Conservation (phyloP, 2,329 filamentous ascomycete genomes). For the Pezicula rhizophila region DNA sequence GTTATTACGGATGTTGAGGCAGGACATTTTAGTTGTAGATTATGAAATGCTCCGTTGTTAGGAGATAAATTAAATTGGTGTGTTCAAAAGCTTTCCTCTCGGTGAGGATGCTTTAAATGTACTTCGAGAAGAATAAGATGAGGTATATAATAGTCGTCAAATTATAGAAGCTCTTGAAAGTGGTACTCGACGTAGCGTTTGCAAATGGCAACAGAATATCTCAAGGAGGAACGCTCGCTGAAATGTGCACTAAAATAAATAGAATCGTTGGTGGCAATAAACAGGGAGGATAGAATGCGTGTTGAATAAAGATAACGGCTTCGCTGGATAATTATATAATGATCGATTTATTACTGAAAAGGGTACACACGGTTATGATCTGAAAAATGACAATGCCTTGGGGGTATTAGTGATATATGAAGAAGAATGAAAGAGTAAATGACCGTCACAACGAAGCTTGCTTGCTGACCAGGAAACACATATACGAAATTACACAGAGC, state of each 20-base stretch:
- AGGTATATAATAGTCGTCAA: background rate
- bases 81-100: background rate
- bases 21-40: constrained; percentile 1
- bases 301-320: too few species aligned
- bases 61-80: background rate
- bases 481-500: constrained; percentile 16
- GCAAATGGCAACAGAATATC: background rate
- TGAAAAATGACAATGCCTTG: too few species aligned
- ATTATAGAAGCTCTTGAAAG: background rate
- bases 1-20: constrained; percentile 22
- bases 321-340: constrained; percentile 9
- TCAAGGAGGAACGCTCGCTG: constrained; percentile 10
- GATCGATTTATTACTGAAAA: background rate
- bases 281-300: too few species aligned
- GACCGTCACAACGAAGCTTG: background rate
- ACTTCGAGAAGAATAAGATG: too few species aligned
- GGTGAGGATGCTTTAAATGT: too few species aligned
- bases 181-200: constrained; percentile 1
- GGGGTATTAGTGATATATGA: background rate
- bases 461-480: constrained; percentile 1
- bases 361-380: too few species aligned
- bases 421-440: background rate
- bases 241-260: constrained; percentile 8
- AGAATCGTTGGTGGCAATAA: constrained; percentile 9
- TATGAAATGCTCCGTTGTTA: too few species aligned